Percentiles rank a stretch among this genome's conserved stretches.
phyloP scores from a whole-genome alignment of 169 alveolate species.

The Plasmodium knowlesi region DNA sequence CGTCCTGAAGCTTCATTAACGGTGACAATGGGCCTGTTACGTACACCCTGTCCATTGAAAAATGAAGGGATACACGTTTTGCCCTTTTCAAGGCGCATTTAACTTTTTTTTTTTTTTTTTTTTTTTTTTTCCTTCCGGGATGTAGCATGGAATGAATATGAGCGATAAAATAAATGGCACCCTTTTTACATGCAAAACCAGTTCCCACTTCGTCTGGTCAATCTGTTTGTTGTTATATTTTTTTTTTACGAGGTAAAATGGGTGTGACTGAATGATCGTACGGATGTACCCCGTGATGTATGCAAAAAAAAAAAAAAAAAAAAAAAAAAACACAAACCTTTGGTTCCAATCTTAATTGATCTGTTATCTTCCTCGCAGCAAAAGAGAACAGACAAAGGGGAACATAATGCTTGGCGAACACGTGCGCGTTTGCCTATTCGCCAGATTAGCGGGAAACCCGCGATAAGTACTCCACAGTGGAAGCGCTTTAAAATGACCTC shows the following conservation, averaged over 20 bases:
- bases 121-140: background rate
- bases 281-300: background rate
- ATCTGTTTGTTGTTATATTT: background rate
- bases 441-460: background rate
- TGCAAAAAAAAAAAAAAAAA: background rate
- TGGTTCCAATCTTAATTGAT: background rate
- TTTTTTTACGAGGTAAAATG: background rate
- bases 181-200: background rate
- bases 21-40: background rate
- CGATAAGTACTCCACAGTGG: background rate
- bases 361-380: background rate
- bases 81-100: background rate
- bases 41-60: background rate
- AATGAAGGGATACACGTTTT: background rate
- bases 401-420: background rate
- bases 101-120: background rate
- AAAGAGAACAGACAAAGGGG: background rate
- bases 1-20: background rate
- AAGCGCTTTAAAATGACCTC: background rate
- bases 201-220: background rate
- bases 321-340: background rate
- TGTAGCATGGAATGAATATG: background rate
- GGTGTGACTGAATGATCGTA: background rate
- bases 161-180: background rate
- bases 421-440: background rate